These are phyloP conservation scores for Geosmithia morbida DNA, from an alignment of 2,329 filamentous ascomycete genomes.

Conservation along the genomic window DNA sequence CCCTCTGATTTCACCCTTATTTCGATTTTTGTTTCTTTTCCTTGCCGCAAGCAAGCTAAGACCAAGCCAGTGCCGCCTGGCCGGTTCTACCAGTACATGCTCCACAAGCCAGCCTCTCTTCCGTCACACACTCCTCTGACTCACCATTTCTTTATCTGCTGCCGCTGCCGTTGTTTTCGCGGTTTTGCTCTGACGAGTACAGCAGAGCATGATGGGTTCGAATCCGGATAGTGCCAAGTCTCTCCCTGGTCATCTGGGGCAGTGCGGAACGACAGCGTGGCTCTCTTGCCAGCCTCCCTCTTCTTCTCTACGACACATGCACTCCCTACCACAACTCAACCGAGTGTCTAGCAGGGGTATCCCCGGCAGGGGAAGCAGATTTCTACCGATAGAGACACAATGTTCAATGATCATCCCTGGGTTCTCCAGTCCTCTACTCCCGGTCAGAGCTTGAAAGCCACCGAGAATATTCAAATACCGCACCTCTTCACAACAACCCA, in stretches of 20 bases:
- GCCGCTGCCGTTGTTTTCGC: not conserved
- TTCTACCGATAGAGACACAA: not conserved
- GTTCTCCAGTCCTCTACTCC: too few relatives aligned
- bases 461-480: not conserved
- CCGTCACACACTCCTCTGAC: too few relatives aligned
- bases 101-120: too few relatives aligned
- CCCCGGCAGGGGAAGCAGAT: not conserved
- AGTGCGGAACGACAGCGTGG: not conserved
- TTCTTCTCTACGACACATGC: not conserved
- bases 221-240: not conserved
- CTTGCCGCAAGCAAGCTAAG: too few relatives aligned
- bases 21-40: too few relatives aligned
- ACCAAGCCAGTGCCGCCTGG: not conserved
- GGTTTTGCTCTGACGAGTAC: not conserved
- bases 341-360: not conserved
- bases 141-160: too few relatives aligned
- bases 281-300: not conserved
- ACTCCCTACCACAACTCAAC: not conserved
- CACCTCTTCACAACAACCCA: not conserved
- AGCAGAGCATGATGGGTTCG: not conserved
- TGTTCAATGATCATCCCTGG: not conserved
- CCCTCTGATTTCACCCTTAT: too few relatives aligned
- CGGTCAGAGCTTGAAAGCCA: not conserved
- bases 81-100: not conserved
- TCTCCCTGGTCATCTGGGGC: not conserved